phyloP scores from a whole-genome alignment of 106 monocot genomes.

The Iris macrosiphon region DNA sequence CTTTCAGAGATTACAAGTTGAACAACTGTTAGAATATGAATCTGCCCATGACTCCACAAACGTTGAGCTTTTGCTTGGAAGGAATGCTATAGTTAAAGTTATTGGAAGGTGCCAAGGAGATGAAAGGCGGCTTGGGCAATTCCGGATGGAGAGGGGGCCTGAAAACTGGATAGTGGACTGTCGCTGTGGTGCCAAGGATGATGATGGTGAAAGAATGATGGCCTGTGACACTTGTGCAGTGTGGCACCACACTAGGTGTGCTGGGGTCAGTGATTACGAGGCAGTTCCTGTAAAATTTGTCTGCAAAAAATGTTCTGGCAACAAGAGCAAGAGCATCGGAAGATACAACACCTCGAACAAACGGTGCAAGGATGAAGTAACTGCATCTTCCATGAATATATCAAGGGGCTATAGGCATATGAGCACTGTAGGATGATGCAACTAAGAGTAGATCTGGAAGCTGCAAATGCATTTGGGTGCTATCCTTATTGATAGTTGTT shows the following conservation, averaged over 20 bases:
- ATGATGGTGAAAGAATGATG: constrained; percentile 91
- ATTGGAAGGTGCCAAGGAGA: constrained; percentile 39
- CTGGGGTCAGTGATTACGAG: constrained; percentile 51
- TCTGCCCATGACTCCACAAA: constrained; percentile 16
- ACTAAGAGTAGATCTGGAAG: too few species aligned
- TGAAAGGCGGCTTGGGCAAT: constrained; percentile 24
- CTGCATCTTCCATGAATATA: background rate
- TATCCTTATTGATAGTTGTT: too few species aligned
- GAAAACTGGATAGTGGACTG: constrained; percentile 86
- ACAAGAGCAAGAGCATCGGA: background rate
- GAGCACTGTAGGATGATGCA: too few species aligned
- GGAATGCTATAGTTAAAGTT: constrained; percentile 10
- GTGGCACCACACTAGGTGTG: constrained; percentile 85
- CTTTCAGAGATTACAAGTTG: constrained; percentile 48
- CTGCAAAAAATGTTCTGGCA: constrained; percentile 38
- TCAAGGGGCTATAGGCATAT: too few species aligned
- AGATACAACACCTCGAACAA: background rate
- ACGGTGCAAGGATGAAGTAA: constrained; percentile 8
- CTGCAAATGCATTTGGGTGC: too few species aligned
- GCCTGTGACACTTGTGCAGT: constrained; percentile 74
- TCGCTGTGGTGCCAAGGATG: constrained; percentile 71
- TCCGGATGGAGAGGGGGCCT: constrained; percentile 62
- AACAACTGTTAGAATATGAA: constrained; percentile 35
- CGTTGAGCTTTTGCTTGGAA: constrained; percentile 30
- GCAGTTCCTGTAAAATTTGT: constrained; percentile 53